phyloP scores from a whole-genome alignment of 2,329 filamentous ascomycete species.

The Trichoderma brevicompactum region DNA sequence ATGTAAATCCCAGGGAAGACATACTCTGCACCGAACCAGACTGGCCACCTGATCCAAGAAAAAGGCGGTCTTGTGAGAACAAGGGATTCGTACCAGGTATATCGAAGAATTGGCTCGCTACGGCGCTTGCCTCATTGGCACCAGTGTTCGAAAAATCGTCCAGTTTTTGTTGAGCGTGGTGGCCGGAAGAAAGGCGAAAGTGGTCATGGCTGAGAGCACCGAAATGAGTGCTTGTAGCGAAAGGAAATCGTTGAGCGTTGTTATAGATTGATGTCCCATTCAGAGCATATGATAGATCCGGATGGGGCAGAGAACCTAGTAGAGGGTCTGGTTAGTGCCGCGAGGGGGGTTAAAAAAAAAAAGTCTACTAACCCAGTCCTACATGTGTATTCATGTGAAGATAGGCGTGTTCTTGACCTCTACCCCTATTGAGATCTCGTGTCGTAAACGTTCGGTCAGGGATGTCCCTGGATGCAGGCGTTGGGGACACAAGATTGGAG shows the following conservation, averaged over 20 bases:
- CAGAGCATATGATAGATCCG: slow-evolving; percentile 39
- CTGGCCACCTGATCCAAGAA: slow-evolving; percentile 38
- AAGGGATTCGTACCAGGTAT: slow-evolving; percentile 42
- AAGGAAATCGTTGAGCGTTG: slow-evolving; percentile 39
- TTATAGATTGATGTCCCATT: slow-evolving; percentile 41
- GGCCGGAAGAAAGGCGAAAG: slow-evolving; percentile 36
- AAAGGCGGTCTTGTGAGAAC: slow-evolving; percentile 40
- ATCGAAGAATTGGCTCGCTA: slow-evolving; percentile 37
- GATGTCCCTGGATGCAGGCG: slow-evolving; percentile 39
- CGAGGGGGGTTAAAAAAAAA: not conserved
- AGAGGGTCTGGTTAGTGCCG: not conserved
- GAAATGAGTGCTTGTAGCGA: slow-evolving; percentile 35
- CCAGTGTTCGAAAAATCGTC: slow-evolving; percentile 35
- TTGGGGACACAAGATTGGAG: slow-evolving; percentile 46
- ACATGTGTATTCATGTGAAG: slow-evolving; percentile 27
- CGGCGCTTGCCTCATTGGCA: slow-evolving; percentile 32
- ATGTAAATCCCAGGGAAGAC: slow-evolving; percentile 39
- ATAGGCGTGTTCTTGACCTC: slow-evolving; percentile 31
- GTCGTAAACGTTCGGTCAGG: slow-evolving; percentile 35
- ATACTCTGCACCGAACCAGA: slow-evolving; percentile 33
- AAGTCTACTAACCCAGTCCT: slow-evolving; percentile 30
- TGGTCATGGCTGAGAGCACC: slow-evolving; percentile 36
- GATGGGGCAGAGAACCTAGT: slow-evolving; percentile 37
- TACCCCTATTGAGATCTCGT: slow-evolving; percentile 34
- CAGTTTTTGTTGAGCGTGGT: slow-evolving; percentile 37